phyloP scores from a whole-genome alignment of 768 basidiomycete genomes.

The Favolaschia claudopus region DNA sequence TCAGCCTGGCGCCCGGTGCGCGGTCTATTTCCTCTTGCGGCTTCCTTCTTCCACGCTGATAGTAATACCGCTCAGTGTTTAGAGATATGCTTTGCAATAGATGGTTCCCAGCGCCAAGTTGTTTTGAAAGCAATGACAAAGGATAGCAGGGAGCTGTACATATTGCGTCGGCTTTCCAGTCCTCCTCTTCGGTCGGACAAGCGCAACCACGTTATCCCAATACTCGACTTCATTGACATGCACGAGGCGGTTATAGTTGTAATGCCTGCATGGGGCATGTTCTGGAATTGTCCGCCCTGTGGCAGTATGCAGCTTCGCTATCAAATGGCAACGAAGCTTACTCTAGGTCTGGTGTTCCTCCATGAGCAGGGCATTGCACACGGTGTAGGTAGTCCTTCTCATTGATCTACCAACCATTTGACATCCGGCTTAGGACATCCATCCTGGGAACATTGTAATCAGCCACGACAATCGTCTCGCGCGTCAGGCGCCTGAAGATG shows the following conservation, averaged over 20 bases:
- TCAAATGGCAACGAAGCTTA: not conserved
- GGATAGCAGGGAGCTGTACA: not conserved
- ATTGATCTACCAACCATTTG: too few species aligned
- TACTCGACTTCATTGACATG: not conserved
- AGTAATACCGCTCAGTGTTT: not conserved
- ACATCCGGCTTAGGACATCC: too few species aligned
- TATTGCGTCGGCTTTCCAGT: not conserved
- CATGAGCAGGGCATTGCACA: not conserved
- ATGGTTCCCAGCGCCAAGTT: not conserved
- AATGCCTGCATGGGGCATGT: not conserved
- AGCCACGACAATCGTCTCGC: not conserved
- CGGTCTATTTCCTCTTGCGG: not conserved
- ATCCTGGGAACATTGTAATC: not conserved
- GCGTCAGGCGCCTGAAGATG: not conserved
- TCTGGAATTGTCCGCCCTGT: not conserved
- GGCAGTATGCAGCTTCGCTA: not conserved
- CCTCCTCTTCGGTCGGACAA: not conserved
- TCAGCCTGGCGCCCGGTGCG: not conserved
- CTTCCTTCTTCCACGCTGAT: not conserved
- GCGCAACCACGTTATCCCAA: not conserved
- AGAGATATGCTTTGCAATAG: not conserved
- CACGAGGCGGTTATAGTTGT: not conserved
- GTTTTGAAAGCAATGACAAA: not conserved
- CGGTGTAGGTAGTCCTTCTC: too few species aligned
- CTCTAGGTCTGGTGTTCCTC: not conserved